Evolutionary conservation across 768 basidiomycete genomes (phyloP), one percentile per base, ranked within the genome.

Genomic region (Leccinum ochraceum): DNA sequence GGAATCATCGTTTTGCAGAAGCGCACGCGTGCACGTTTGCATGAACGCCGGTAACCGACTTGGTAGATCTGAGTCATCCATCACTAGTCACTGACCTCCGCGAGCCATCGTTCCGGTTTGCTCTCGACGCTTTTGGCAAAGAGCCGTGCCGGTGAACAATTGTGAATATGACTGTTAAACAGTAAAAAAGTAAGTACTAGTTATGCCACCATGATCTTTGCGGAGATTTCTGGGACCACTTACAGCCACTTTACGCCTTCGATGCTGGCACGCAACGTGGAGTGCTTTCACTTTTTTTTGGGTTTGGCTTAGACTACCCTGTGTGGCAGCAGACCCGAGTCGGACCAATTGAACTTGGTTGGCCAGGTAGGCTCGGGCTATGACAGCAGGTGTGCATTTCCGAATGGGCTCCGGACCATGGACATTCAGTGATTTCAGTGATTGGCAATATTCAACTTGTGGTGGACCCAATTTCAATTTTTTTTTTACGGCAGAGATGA

Each of bases 401-500:
- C 13, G 34, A 34, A 42, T 42, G 10, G 17, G n/a, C 9, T 44
- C 9, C 42, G 42, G 42, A 44, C 42, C n/a, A n/a, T 44, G 42
- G 42, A 36, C 7, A 32, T 36, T 36, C 36, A n/a, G 7, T 37
- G 5, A 42, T n/a, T 42, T 5, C 11, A 36, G 30, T 30, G 30
- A 30, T 30, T n/a, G 8, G 17, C 39, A 42, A 42, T 14, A n/a
- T 16, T 44, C 42, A 44, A 20, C 42, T 20, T 44, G 42, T 4
- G 10, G 9, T 44, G n/a, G 42, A 44, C 42, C 42, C 42, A 42
- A 17, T n/a, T 44, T n/a, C 42, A 9, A 7, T 28, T 28, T 44
- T 42, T 36, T 36, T n/a, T 63, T 68, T 60, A 57, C 46, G 57
- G 44, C 49, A 54, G 17, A 57, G 9, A 10, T 28, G 54, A 20